These are phyloP conservation scores for Jaltomata sinuosa DNA, from an alignment of 257 asterid species.

Conservation along the genomic window DNA sequence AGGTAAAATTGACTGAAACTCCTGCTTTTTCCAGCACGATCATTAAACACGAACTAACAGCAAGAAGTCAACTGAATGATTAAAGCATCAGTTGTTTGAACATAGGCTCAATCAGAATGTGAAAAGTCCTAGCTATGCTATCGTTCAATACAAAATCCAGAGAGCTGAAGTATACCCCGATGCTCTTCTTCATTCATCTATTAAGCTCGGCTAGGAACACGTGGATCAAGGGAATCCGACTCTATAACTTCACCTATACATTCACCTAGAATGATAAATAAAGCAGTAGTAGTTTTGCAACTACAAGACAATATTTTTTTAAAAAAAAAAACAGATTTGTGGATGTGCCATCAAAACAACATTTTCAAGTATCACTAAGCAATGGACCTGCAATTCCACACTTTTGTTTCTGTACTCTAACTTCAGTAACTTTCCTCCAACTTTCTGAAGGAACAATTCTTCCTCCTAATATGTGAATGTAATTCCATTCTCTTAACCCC, in stretches of 20 bases:
- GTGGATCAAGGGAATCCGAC: neutral
- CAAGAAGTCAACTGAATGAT: neutral
- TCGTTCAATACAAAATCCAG: neutral
- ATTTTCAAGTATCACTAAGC: neutral
- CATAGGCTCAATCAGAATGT: neutral
- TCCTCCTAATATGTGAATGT: neutral
- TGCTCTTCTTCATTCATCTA: slow-evolving; percentile 8
- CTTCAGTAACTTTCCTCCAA: neutral
- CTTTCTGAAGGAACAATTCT: neutral
- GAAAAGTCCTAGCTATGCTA: neutral
- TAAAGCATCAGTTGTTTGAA: neutral
- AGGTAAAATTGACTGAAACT: neutral
- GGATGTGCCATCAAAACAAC: neutral
- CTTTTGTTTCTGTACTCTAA: neutral
- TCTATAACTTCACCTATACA: neutral
- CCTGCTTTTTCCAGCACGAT: neutral
- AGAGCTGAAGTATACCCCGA: neutral
- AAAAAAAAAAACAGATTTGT: neutral
- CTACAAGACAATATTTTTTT: neutral
- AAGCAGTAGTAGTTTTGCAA: neutral
- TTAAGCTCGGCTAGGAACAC: slow-evolving; percentile 1
- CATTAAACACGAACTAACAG: neutral
- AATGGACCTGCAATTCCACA: neutral
- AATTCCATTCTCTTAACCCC: neutral
- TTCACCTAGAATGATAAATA: no score